Evolutionary conservation across 2,329 filamentous ascomycete species (phyloP), one percentile per base, ranked within the genome.

Genomic region (Neophaeococcomyces aloes): DNA sequence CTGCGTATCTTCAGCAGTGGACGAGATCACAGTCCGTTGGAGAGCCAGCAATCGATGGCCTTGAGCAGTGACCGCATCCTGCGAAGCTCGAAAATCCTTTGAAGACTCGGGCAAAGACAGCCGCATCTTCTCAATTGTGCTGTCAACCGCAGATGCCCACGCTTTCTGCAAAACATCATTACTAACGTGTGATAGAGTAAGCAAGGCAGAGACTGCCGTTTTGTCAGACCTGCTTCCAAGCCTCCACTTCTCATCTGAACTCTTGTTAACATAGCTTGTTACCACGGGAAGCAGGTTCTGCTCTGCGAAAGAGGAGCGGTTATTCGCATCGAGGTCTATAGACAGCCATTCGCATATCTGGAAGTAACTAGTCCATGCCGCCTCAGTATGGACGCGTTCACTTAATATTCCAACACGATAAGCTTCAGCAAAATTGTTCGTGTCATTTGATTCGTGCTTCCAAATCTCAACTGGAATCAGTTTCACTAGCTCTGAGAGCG

Each of bases 41-140:
- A 86, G 62, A 1, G 72, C 64, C 48, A 83, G 81, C 65, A 86
- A 86, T 1, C 83, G 78, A 35, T 71, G 68, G 0, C 80, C 79
- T 54, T 83, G 75, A 5, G 78, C 70, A 7, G 76, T 75, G 19
- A 94, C 71, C 31, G 69, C 68, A 39, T 76, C 71, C 58, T 94
- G 86, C 0, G 86, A 93, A 32, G 71, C 70, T 19, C 75, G 71
- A 53, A 84, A 84, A 14, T 86, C 83, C 49, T 81, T 81, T 0
- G 86, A 87, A 44, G 89, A 79, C 57, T 89, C 86, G 1, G 88
- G 86, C 4, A 85, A 72, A 0, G 86, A 93, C 4, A 76, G 75
- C 42, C 79, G 79, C 45, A 94, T 78, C 29, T 75, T 72, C 25
- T 77, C 68, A 19, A 80, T 68, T n/a, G 94, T 64, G 0, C 70